Conservation (phyloP, 1,139 yeast genomes). For the Sugiyamaella paludigena region DNA sequence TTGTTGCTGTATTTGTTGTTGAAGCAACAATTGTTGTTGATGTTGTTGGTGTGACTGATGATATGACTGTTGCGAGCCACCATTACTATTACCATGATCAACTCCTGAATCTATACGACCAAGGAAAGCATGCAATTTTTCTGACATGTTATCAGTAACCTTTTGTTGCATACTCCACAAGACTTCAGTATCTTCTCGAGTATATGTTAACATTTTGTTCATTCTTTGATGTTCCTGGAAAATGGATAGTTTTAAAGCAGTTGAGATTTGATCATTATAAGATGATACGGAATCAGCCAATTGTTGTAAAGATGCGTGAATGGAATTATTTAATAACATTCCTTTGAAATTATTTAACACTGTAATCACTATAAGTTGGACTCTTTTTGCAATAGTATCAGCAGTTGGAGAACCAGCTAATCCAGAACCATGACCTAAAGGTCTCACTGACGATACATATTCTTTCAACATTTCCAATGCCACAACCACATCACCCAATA, state of each 20-base stretch:
- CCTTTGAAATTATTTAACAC: conserved; percentile 52
- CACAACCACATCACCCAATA: conserved; percentile 58
- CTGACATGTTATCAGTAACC: conserved; percentile 27
- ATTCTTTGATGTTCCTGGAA: conserved; percentile 45
- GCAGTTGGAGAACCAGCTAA: conserved; percentile 3
- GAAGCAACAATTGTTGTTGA: no score
- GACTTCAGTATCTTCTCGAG: conserved; percentile 24
- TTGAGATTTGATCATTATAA: conserved; percentile 48
- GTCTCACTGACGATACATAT: conserved; percentile 36
- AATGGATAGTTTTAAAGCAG: conserved; percentile 44
- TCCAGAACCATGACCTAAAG: conserved; percentile 13
- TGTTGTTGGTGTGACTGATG: no score
- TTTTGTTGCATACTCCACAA: conserved; percentile 31
- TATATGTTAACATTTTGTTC: conserved; percentile 36
- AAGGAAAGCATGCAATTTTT: conserved; percentile 27
- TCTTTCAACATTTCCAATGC: conserved; percentile 51
- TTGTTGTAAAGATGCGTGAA: conserved; percentile 45
- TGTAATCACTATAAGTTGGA: conserved; percentile 43
- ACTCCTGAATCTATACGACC: conserved; percentile 23
- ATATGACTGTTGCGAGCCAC: no score
- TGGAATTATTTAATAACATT: conserved; percentile 51
- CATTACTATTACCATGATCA: conserved; percentile 6
- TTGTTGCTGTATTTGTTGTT: no score
- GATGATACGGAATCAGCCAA: conserved; percentile 46
- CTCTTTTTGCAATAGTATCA: conserved; percentile 27